Evolutionary conservation across 352 stramenopile species (phyloP).

Genomic region (Pythium rhizo-oryzae): DNA sequence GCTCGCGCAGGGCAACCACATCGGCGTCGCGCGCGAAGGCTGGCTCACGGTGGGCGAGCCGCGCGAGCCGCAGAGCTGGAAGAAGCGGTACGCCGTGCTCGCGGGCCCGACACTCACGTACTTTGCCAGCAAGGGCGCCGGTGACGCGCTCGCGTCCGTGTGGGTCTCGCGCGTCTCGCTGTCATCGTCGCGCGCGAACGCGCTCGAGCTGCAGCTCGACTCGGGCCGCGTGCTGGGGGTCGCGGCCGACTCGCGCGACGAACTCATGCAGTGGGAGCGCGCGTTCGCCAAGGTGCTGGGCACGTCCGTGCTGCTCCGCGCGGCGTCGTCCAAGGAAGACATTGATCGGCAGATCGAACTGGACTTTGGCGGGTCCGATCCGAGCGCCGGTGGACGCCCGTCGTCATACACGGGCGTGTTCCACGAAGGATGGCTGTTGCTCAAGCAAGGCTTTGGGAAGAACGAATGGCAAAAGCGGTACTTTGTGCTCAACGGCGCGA

Average conservation of each 20-base stretch:
- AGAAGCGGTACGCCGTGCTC: constrained; percentile 58
- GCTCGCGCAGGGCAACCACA: constrained; percentile 19
- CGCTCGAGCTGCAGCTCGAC: constrained; percentile 37
- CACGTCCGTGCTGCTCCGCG: constrained; percentile 11
- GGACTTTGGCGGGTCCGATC: constrained; percentile 5
- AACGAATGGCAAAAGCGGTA: constrained; percentile 66
- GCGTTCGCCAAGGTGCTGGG: constrained; percentile 29
- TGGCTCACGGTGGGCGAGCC: constrained; percentile 31
- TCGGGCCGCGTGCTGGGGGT: constrained; percentile 35
- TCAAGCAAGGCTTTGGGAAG: constrained; percentile 46
- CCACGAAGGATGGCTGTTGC: constrained; percentile 62
- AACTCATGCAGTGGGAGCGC: constrained; percentile 48
- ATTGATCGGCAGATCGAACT: not conserved
- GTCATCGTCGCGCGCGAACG: constrained; percentile 37
- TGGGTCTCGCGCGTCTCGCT: constrained; percentile 33
- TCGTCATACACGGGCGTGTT: constrained; percentile 28
- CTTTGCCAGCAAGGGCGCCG: constrained; percentile 36
- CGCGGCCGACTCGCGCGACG: constrained; percentile 34
- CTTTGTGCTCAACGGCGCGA: constrained; percentile 56
- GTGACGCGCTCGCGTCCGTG: constrained; percentile 30
- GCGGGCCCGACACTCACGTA: constrained; percentile 56
- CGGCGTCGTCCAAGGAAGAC: constrained; percentile 20
- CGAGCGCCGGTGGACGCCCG: not conserved
- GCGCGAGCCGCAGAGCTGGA: constrained; percentile 48
- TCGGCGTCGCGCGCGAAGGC: constrained; percentile 22